Percentiles rank a stretch among this genome's conserved stretches.
Evolutionary conservation across 169 alveolate genomes (phyloP).

Genomic region (Eimeria praecox): DNA sequence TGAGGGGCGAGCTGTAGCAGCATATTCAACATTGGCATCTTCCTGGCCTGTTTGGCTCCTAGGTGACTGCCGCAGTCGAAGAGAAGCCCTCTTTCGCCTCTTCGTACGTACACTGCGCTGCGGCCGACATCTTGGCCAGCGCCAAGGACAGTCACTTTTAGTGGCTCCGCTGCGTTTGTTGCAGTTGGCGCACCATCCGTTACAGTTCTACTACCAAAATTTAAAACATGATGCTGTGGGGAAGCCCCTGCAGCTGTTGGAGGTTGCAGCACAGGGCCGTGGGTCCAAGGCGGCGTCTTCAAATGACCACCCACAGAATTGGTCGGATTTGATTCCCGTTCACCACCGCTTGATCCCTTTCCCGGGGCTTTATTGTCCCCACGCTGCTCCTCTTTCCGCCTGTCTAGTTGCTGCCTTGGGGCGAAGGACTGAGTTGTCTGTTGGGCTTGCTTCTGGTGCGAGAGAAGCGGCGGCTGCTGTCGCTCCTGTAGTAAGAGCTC

Average conservation of each 20-base stretch:
- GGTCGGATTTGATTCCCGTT: background rate
- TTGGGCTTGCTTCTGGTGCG: conserved; percentile 32
- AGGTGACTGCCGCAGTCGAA: conserved; percentile 99
- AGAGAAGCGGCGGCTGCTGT: conserved; percentile 2
- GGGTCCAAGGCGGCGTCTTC: conserved; percentile 13
- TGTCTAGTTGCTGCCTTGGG: conserved; percentile 12
- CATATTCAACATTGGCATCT: conserved; percentile 96
- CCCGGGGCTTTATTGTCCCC: background rate
- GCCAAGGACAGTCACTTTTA: conserved; percentile 94
- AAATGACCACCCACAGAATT: background rate
- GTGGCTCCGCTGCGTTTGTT: conserved; percentile 17
- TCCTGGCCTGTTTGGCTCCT: conserved; percentile 96
- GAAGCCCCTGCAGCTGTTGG: conserved; percentile 10
- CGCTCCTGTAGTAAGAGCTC: conserved; percentile 12
- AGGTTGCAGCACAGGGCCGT: conserved; percentile 59
- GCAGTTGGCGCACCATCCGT: background rate
- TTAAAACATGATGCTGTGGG: background rate
- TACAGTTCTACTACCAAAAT: background rate
- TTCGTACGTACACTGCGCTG: conserved; percentile 96
- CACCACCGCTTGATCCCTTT: background rate
- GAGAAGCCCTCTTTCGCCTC: conserved; percentile 95
- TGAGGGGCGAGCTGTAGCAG: conserved; percentile 72
- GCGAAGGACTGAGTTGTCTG: background rate
- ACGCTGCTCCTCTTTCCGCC: conserved; percentile 14
- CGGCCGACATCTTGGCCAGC: conserved; percentile 99